Conservation (phyloP, 2,329 filamentous ascomycete genomes). For the Alternaria brassicicola region DNA sequence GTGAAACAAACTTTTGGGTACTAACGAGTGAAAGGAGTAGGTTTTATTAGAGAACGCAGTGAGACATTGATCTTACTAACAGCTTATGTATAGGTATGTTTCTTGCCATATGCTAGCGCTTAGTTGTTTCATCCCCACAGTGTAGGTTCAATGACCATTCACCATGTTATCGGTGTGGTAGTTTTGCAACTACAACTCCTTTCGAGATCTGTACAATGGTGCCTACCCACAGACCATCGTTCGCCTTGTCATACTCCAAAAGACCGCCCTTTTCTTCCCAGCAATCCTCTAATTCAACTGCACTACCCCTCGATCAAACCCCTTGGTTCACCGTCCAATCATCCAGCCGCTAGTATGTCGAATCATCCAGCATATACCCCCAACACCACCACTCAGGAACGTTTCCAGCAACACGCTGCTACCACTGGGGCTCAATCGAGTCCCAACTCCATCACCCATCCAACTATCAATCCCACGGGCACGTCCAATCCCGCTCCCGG, state of each 20-base stretch:
- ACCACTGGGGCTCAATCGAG: neutral
- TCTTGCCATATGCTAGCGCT: neutral
- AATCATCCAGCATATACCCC: neutral
- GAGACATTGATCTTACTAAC: neutral
- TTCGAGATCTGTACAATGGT: neutral
- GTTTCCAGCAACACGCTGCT: neutral
- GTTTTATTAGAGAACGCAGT: neutral
- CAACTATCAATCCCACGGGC: neutral
- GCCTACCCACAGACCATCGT: neutral
- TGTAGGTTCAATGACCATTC: too few species aligned
- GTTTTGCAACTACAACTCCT: fast-evolving
- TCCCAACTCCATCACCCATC: neutral
- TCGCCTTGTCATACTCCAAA: too few species aligned
- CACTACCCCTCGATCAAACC: neutral
- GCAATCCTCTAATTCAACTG: neutral
- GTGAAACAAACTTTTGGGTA: neutral
- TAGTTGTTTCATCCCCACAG: neutral
- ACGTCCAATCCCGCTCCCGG: neutral
- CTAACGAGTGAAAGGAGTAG: neutral
- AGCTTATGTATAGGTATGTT: neutral
- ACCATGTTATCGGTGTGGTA: neutral
- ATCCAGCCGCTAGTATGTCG: neutral
- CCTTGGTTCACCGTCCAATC: too few species aligned
- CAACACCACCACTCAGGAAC: neutral
- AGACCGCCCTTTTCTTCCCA: neutral